Evolutionary conservation across 345 rosid genomes (phyloP).

Genomic region (Diplotaxis tenuifolia): DNA sequence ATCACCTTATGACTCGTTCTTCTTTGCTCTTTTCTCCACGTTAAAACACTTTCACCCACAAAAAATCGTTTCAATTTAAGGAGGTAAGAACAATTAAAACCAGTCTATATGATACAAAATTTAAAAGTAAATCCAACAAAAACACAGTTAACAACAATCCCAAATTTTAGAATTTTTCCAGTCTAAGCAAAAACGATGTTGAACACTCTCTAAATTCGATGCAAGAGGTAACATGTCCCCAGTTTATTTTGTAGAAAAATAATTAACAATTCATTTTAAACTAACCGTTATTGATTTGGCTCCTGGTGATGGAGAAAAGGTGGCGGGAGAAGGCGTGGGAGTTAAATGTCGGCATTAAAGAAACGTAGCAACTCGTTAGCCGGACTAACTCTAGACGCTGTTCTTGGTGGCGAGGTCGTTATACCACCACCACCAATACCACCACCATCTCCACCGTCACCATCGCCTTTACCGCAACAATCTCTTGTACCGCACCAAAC

Average conservation of each 20-base stretch:
- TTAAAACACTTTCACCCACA: slow-evolving; percentile 6
- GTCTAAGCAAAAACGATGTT: slow-evolving; percentile 14
- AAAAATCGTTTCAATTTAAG: background rate
- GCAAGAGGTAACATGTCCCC: slow-evolving; percentile 27
- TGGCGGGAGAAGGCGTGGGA: no score
- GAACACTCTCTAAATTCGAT: slow-evolving; percentile 21
- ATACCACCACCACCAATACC: slow-evolving; percentile 17
- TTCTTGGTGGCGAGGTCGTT: slow-evolving; percentile 37
- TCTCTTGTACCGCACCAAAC: slow-evolving; percentile 29
- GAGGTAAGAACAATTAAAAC: background rate
- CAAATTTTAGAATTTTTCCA: background rate
- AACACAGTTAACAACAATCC: background rate
- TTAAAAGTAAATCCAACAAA: background rate
- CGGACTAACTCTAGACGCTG: slow-evolving; percentile 43
- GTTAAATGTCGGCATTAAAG: slow-evolving; percentile 54
- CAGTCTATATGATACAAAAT: background rate
- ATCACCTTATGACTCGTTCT: slow-evolving; percentile 34
- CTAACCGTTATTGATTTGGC: background rate
- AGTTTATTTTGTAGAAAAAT: background rate
- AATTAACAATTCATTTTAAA: background rate
- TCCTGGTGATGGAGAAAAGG: slow-evolving; percentile 23
- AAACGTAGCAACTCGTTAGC: slow-evolving; percentile 42
- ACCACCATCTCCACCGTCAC: slow-evolving; percentile 23
- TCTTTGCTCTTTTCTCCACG: slow-evolving; percentile 2
- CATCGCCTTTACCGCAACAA: slow-evolving; percentile 20